Base-by-base conservation (phyloP, 495 filamentous ascomycete genomes). In the Penicillium lagena region DNA sequence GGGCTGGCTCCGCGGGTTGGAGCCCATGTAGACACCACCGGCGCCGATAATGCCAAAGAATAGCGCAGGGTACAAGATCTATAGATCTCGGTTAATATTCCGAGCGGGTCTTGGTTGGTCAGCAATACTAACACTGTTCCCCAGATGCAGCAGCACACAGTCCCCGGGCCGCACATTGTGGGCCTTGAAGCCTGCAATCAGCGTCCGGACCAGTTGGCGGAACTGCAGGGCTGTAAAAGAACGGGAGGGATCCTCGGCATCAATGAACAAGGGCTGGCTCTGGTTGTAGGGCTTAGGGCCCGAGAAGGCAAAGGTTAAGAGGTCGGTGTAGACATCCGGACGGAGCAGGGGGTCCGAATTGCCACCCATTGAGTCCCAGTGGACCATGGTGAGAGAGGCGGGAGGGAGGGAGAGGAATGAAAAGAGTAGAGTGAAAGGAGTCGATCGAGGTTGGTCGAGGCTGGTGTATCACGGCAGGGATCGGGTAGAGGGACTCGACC, bases 101-200 rank as follows among this genome's bases (percentile, higher is more conserved):
- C 32, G 46, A 14, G 43, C 46, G 29, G 47, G 50, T 12, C 31
- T 43, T 51, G 46, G 33, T 49, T 51, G 51, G 9, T 8, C 28
- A 34, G 36, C 17, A 41, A 28, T 31, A 58, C 67, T 63, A 52
- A 80, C 77, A 55, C 74, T 76, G 45, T 85, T 86, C 45, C 80
- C 80, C 31, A 82, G 61, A 50, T 82, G 76, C 35, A 85, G 53
- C 51, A 81, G 66, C 11, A 84, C 77, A 55, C 71, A 78, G 53
- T 83, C 78, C 3, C 79, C 81, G 9, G 58, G 60, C 47, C 75
- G 59, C 41, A 83, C 49, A 39, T 76, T 71, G 31, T 73, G 69
- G 14, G 70, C 71, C 35, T 70, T 73, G 29, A 84, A 62, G 2
- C 81, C 80, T 2, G 77, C 76, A 34, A 73, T 69, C 38, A 83